A percentile compares a stretch with the other conserved stretches of the same genome.
phyloP scores from a whole-genome alignment of 2,329 filamentous ascomycete genomes.

The Pseudocercospora eumusae region DNA sequence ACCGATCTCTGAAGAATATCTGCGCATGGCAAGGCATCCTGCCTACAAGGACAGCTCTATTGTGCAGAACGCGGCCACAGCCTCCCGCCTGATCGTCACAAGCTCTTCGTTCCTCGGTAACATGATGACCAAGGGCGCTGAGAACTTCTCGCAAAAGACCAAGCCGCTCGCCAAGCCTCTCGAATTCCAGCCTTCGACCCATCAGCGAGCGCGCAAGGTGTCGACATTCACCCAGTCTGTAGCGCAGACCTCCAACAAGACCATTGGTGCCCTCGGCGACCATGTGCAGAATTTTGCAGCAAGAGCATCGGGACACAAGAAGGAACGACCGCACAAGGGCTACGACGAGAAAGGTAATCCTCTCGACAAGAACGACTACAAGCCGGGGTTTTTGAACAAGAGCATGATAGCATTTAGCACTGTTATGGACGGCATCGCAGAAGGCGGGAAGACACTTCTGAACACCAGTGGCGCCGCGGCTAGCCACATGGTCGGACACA shows the following conservation, averaged over 20 bases:
- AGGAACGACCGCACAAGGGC: constrained; percentile 57
- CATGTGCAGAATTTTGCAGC: constrained; percentile 91
- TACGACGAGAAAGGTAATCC: constrained; percentile 70
- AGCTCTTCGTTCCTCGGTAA: constrained; percentile 78
- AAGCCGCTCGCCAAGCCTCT: constrained; percentile 78
- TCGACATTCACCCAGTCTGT: constrained; percentile 81
- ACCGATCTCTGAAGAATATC: constrained; percentile 68
- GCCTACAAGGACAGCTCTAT: constrained; percentile 87
- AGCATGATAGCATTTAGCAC: constrained; percentile 95
- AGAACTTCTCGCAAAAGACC: constrained; percentile 76
- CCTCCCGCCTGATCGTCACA: constrained; percentile 89
- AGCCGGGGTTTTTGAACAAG: constrained; percentile 92
- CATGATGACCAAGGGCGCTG: constrained; percentile 73
- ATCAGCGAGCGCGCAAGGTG: constrained; percentile 82
- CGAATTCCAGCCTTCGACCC: constrained; percentile 82
- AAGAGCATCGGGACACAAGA: constrained; percentile 64
- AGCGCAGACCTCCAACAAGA: constrained; percentile 78
- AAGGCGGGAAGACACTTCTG: constrained; percentile 77
- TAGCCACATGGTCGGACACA: constrained; percentile 82
- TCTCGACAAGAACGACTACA: constrained; percentile 60
- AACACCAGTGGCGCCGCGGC: constrained; percentile 74
- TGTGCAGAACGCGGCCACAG: constrained; percentile 82
- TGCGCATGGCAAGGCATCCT: constrained; percentile 78
- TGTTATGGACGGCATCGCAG: constrained; percentile 88
- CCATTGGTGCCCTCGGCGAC: constrained; percentile 78